Conservation (phyloP, 2,329 filamentous ascomycete species). For the Cercospora zeina region DNA sequence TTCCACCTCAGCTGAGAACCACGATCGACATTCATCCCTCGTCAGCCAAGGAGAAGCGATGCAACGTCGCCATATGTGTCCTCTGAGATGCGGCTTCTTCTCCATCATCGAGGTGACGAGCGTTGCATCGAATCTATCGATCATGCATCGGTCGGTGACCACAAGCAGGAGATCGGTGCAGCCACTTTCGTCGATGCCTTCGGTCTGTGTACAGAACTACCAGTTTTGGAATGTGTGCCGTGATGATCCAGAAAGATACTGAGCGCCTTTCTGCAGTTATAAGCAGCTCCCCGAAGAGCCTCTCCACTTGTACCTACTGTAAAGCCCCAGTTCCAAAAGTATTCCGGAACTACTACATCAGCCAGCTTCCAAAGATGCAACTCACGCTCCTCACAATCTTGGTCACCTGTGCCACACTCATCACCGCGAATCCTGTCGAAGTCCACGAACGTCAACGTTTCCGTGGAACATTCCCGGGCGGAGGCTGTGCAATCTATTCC, state of each 20-base stretch:
- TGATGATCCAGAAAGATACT: background rate
- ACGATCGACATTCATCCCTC: background rate
- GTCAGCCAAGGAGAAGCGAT: background rate
- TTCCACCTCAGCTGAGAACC: background rate
- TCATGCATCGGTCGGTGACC: background rate
- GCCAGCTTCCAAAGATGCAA: background rate
- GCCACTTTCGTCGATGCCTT: background rate
- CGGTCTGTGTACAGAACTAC: background rate
- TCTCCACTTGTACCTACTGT: no score
- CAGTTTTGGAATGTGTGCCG: background rate
- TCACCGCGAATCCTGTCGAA: background rate
- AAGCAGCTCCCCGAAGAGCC: background rate
- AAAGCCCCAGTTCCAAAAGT: no score
- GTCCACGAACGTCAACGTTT: background rate
- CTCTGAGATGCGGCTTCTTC: background rate
- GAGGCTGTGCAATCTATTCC: background rate
- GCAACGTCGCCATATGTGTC: background rate
- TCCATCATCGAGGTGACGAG: background rate
- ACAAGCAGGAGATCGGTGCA: background rate
- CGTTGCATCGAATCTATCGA: background rate
- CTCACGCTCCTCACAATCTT: background rate
- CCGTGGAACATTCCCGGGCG: background rate
- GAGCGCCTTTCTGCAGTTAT: background rate
- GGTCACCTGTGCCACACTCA: background rate
- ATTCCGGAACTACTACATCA: background rate